Evolutionary conservation across 1,139 yeast species (phyloP).

Genomic region (Taiozyma sp.): DNA sequence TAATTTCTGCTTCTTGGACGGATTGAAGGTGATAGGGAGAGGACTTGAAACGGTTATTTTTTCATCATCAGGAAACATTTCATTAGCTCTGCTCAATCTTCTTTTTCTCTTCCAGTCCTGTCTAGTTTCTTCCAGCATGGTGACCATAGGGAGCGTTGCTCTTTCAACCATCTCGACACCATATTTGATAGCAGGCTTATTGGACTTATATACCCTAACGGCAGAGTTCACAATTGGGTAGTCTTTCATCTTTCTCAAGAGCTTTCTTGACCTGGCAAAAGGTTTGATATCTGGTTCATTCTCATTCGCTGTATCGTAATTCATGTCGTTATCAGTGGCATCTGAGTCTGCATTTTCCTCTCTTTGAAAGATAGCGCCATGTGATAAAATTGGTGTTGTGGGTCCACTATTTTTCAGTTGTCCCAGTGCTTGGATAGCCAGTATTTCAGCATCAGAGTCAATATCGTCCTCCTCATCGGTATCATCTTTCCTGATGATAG

Average conservation of each 20-base stretch:
- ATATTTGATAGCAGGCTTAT: slow-evolving; percentile 49
- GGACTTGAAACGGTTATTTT: slow-evolving; percentile 27
- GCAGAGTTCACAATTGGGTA: slow-evolving; percentile 39
- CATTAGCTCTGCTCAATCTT: slow-evolving; percentile 23
- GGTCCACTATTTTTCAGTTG: slow-evolving; percentile 18
- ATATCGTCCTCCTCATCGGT: slow-evolving; percentile 5
- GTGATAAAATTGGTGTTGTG: not conserved
- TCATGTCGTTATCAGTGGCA: slow-evolving; percentile 13
- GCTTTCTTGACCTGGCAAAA: slow-evolving; percentile 2
- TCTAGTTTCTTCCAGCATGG: slow-evolving; percentile 41
- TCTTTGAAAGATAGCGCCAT: not conserved
- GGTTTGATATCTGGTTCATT: slow-evolving; percentile 4
- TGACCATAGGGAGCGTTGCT: slow-evolving; percentile 56
- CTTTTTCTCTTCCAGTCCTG: slow-evolving; percentile 26
- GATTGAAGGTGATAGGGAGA: slow-evolving; percentile 29
- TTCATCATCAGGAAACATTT: slow-evolving; percentile 24
- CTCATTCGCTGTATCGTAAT: slow-evolving; percentile 18
- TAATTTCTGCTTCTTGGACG: slow-evolving; percentile 16
- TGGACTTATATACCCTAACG: not conserved
- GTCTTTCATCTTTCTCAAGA: slow-evolving; percentile 39
- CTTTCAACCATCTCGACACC: slow-evolving; percentile 66
- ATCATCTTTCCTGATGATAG: not conserved
- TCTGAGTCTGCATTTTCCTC: not conserved
- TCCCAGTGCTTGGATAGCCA: slow-evolving; percentile 20
- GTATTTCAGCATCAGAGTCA: slow-evolving; percentile 13